Base-by-base conservation (phyloP, 768 basidiomycete species). In the Inosperma sp. region DNA sequence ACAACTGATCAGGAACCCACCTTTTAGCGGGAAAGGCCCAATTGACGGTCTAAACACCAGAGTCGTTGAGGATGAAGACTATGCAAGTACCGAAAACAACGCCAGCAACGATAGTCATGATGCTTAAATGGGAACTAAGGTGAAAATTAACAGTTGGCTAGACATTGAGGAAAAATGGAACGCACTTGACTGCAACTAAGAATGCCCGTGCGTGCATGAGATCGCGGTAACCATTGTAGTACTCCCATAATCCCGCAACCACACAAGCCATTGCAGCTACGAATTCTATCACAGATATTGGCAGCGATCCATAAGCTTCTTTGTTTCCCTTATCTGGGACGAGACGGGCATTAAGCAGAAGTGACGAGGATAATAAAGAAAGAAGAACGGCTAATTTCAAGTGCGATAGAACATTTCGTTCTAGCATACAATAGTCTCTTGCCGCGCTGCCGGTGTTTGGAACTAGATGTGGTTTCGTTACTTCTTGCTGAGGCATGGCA, bases 351-450 rank as follows among this genome's bases (percentile, higher is more conserved):
- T 73, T 75, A 7, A 88, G 74, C 12, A 89, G 67, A 45, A 84
- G 68, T 7, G 86, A 85, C 23, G 82, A 78, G 2, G 81, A 80
- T 3, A 87, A 65, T 1, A 88, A 69, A 7, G 78, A 76, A 23
- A 89, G 70, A 19, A 89, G 67, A 8, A 86, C 68, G 5, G 79
- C 82, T 22, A 88, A 74, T 58, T 81, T 85, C 48, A 85, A 53
- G 60, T 89, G 82, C 0, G 85, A 76, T 26, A 89, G 71, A 43
- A 86, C 69, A 57, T 89, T 88, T 45, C 87, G 75, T 64, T 88
- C 87, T 12, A 89, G 74, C 85, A 88, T 86, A 65, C 79, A 83
- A 54, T 80, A 86, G 62, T 89, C 87, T 59, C 86, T 74, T n/a
- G 84, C 83, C 5, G 72, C 71, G 56, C 86, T 83, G 36, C 81